Percentiles rank a stretch among this genome's conserved stretches.
Evolutionary conservation across 1,284 basidiomycete species (phyloP).

Genomic region (Cryptococcus neoformans): DNA sequence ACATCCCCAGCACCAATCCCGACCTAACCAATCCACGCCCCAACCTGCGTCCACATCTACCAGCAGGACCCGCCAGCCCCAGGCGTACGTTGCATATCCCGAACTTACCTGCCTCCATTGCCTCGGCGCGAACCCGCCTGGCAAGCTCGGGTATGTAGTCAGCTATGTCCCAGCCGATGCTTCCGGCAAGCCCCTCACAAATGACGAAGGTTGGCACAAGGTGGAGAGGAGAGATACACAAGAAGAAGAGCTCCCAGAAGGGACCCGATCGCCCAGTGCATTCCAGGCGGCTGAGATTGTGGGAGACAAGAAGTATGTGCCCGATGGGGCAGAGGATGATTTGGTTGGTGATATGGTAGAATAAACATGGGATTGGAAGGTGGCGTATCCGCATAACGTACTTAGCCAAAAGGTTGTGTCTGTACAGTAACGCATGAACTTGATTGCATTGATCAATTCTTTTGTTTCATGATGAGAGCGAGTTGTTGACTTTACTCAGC

Average conservation of each 20-base stretch:
- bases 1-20: too few relatives aligned
- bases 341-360: not conserved
- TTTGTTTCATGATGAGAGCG: too few relatives aligned
- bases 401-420: too few relatives aligned
- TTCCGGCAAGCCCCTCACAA: not conserved
- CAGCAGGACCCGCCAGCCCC: not conserved
- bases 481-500: too few relatives aligned
- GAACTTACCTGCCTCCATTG: constrained; percentile 18
- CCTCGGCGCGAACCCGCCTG: constrained; percentile 14
- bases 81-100: constrained; percentile 11
- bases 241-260: constrained; percentile 1
- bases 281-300: constrained; percentile 10
- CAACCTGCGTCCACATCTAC: not conserved
- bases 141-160: constrained; percentile 16
- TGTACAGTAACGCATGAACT: not conserved
- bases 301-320: constrained; percentile 9
- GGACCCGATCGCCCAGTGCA: constrained; percentile 7
- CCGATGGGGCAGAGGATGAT: constrained; percentile 12
- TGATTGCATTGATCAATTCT: not conserved
- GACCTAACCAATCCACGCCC: not conserved
- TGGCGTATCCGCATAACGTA: not conserved
- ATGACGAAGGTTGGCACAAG: not conserved
- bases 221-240: not conserved
- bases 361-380: not conserved
- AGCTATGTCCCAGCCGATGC: constrained; percentile 9